Base-by-base conservation (phyloP, 2,329 filamentous ascomycete genomes). In the Zarea fungicola region DNA sequence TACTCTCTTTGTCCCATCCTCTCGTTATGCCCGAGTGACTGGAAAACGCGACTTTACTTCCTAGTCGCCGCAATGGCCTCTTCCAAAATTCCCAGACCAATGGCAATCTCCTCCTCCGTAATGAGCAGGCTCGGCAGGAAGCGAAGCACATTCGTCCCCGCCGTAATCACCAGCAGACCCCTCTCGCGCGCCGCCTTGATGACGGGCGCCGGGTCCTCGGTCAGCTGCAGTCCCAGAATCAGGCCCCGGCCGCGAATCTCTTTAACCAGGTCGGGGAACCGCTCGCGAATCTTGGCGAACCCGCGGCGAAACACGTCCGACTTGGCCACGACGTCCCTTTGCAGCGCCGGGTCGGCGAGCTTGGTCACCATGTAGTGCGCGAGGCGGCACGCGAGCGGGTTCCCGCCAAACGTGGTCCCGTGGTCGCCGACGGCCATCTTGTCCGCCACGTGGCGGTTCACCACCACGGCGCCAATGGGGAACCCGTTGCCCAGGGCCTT, bases 401-500 rank as follows among this genome's bases (percentile, higher is more conserved):
- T 96, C 34, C 91, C 91, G 49, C 91, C 91, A 60, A 95, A 96
- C 0, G 91, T 96, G 14, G 91, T 96, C 42, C 91, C 91, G 68
- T 96, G 91, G 65, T 96, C 91, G 51, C 91, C 89, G 10, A 67
- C 68, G 56, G 66, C 63, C 54, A 72, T 73, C 59, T 65, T 71
- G 21, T 70, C 68, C 35, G 59, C 57, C 5, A 74, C 69, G 19
- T 61, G 56, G 45, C 63, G 60, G 13, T 68, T 72, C 22, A 74
- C 68, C 21, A 73, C 56, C 19, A 71, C 69, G 6, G 93, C 93
- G 43, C 89, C 93, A 56, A 99, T 91, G 41, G 93, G 93, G 67
- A 96, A 92, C 5, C 93, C 93, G 62, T 99, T 99, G 14, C 93
- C 93, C 2, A 99, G 82, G 1, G 93, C 93, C 73, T 99, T 99